Evolutionary conservation across 2,329 filamentous ascomycete species (phyloP).

Genomic region (Colletotrichum limetticola): DNA sequence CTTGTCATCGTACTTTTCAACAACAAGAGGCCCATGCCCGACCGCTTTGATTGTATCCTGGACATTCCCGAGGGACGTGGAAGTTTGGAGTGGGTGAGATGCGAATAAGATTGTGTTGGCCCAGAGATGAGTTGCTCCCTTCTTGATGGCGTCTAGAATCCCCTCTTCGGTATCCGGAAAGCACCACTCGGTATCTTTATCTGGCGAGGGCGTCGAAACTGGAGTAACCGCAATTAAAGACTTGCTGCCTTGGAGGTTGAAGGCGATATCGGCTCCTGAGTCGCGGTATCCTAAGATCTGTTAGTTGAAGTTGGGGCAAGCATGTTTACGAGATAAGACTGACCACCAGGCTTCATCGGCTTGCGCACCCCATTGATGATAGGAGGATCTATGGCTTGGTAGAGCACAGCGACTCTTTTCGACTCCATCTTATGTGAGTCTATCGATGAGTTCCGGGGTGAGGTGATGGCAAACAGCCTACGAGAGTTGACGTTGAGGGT

Average conservation of each 20-base stretch:
- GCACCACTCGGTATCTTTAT: constrained; percentile 48
- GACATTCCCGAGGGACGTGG: constrained; percentile 43
- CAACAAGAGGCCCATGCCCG: constrained; percentile 57
- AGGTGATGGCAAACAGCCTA: neutral
- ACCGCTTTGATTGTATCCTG: constrained; percentile 49
- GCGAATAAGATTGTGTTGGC: constrained; percentile 62
- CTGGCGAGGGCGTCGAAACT: constrained; percentile 41
- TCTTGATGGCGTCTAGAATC: constrained; percentile 50
- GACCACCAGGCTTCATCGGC: constrained; percentile 59
- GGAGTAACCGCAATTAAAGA: constrained; percentile 48
- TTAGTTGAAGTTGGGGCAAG: neutral
- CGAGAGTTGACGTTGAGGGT: too few species aligned
- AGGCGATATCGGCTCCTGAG: constrained; percentile 60
- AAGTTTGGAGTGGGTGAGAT: constrained; percentile 58
- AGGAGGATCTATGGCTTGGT: constrained; percentile 58
- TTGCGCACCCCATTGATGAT: constrained; percentile 58
- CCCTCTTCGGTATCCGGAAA: constrained; percentile 56
- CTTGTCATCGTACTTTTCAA: constrained; percentile 63
- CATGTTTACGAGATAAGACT: neutral
- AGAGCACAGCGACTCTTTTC: constrained; percentile 53
- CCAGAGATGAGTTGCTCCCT: constrained; percentile 58
- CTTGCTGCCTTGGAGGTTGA: constrained; percentile 44
- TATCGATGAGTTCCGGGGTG: neutral
- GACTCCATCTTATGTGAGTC: too few species aligned
- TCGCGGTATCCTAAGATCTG: constrained; percentile 54